Evolutionary conservation across 2,329 filamentous ascomycete species (phyloP), one percentile per base, ranked within the genome.

Genomic region (Pseudocercospora fijiensis): DNA sequence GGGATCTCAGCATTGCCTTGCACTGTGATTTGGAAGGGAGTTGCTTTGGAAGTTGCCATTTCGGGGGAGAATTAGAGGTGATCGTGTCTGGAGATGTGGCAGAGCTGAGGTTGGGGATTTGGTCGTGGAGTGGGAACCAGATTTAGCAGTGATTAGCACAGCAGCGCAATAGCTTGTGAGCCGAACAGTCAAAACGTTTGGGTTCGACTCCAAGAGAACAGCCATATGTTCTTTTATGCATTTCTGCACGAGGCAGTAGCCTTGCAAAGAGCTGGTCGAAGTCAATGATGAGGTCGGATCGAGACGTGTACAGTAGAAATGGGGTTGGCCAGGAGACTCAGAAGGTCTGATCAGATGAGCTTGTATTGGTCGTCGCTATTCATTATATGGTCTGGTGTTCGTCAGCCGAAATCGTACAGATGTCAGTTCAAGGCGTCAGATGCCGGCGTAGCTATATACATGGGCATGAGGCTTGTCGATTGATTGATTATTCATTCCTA

Each of bases 1-100:
- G 68, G 62, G 43, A 71, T 65, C 49, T 62, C 61, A 10, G 70
- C 62, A 26, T 64, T 49, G 41, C 70, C 70, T 4, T 58, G 52
- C n/a, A 70, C 65, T 18, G 64, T 57, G 27, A 71, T 57, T 20
- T 60, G 60, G 56, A 71, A 69, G 28, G 66, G 64, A 30, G 57
- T 58, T 28, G 28, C 13, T 20, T 47, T 47, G 18, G 24, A 45
- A 37, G 64, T 18, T 13, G 61, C 28, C 61, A 63, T 63, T 27
- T 20, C 56, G 47, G 27, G 10, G 11, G 18, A n/a, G 10, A 47
- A 24, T 47, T 24, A n/a, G 9, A 49, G 9, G 13, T n/a, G 9
- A 20, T 49, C 10, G 22, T 22, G 9, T 22, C 13, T 49, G 8
- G 18, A 7, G 9, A 13, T 18, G 22, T 49, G 9, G 43, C 43